Evolutionary conservation across 192 early-diverging fungal genomes (phyloP), one percentile per base, ranked within the genome.

Genomic region (Phlyctochytrium arcticum): DNA sequence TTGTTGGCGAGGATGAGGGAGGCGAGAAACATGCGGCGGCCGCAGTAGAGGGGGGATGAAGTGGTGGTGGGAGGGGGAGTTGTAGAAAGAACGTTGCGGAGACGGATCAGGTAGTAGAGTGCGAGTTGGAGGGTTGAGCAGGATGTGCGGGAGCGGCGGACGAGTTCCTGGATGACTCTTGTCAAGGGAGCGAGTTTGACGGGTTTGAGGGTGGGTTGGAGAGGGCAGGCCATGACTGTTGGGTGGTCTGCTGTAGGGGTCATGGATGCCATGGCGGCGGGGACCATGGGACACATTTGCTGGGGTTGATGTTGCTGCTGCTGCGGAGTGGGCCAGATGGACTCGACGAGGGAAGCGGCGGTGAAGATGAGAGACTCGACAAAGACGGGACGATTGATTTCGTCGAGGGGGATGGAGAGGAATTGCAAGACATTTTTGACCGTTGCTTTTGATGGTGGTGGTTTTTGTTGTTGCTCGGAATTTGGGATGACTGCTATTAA

Each of bases 61-160:
- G n/a, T n/a, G n/a, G n/a, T n/a, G n/a, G n/a, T n/a, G n/a, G n/a
- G n/a, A n/a, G n/a, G n/a, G n/a, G n/a, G n/a, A 15, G 46, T 31
- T 53, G 66, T 23, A 50, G 62, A 3, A 24, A 39, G 27, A 30
- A 42, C 3, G 57, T 71, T 76, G 29, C 74, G 67, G 35, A 87
- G 67, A 44, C 84, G 82, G 62, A 90, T 75, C 7, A 90, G 65
- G 66, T 89, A 90, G 27, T 89, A 83, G 5, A 92, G 73, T 3
- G 90, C 87, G 48, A 88, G 87, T 67, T 92, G 89, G 48, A 92
- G 76, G 3, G 88, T 90, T 15, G 88, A 88, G 69, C 88, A 92
- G 6, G 89, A 88, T 12, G 86, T 87, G 31, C 85, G 73, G 19
- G 89, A 90, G 56, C 90, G 82, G 54, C 85, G 84, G 5, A 92